Percentiles rank a stretch among this genome's conserved stretches.
phyloP scores from a whole-genome alignment of 148 eudicot species.

The Rhododendron kiyosumense region DNA sequence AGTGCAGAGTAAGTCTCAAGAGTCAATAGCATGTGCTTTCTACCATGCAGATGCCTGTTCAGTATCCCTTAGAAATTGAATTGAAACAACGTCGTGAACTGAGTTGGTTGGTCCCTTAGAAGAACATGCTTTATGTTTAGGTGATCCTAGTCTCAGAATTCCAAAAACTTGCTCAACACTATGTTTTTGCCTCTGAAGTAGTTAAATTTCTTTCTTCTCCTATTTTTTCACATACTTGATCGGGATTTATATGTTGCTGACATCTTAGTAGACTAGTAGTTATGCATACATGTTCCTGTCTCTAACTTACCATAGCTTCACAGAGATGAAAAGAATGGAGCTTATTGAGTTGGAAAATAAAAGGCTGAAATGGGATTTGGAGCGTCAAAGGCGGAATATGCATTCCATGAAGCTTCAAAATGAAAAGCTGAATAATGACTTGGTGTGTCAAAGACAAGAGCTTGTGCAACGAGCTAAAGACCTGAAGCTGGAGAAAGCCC shows the following conservation, averaged over 20 bases:
- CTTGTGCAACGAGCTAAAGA: not conserved
- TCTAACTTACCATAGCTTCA: not conserved
- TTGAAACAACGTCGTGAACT: not conserved
- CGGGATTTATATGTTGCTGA: not conserved
- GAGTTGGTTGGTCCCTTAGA: not conserved
- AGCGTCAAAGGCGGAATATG: slow-evolving; percentile 4
- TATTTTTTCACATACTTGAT: not conserved
- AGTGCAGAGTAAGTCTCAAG: not conserved
- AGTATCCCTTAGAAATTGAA: not conserved
- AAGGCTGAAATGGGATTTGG: slow-evolving; percentile 20
- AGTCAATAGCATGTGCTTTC: not conserved
- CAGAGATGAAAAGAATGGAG: slow-evolving; percentile 34
- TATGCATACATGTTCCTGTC: not conserved
- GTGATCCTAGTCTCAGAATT: not conserved
- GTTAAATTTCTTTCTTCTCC: not conserved
- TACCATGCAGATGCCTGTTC: not conserved
- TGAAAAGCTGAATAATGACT: not conserved
- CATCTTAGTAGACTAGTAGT: not conserved
- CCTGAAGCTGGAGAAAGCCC: not conserved
- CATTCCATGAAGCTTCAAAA: not conserved
- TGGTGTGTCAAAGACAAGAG: not conserved
- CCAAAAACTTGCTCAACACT: not conserved
- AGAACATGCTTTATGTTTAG: not conserved
- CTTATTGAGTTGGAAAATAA: slow-evolving; percentile 21
- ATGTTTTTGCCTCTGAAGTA: not conserved